Base-by-base conservation (phyloP, 2,329 filamentous ascomycete species). In the Calonectria pauciramosa region DNA sequence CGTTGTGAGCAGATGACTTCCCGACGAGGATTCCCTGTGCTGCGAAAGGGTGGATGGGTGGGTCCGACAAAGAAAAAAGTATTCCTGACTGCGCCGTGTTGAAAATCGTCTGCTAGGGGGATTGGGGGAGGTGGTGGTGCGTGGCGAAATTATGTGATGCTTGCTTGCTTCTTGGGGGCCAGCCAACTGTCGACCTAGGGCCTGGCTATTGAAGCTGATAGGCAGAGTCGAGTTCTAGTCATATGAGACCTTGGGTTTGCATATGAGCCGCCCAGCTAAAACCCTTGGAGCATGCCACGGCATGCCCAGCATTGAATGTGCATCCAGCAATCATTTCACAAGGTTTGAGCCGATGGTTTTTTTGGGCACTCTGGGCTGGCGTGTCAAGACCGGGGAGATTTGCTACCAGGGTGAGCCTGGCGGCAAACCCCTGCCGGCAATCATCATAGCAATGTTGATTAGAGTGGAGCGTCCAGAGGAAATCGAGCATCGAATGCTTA, bases 231-330 rank as follows among this genome's bases (percentile, higher is more conserved):
- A 59, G 32, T 70, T 26, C 23, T 23, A 38, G 68, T 16, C n/a
- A 26, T 18, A 34, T 38, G 38, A 49, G 54, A 63, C 44, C 44
- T 63, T n/a, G 14, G 30, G 32, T 52, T 36, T 32, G 41, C 54
- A 70, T 51, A 30, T 51, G 68, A 51, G 41, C 38, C n/a, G 41
- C 54, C 32, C 68, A 73, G 34, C 78, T 77, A 79, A 52, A 56
- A 64, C 71, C 71, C 44, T 70, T 72, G 32, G 36, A 72, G 76
- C 16, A 79, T 79, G 76, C 77, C 77, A 75, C 77, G 77, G 76
- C 75, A 74, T 44, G 26, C 28, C 54, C 23, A 63, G 13, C 32
- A 47, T 44, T 32, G 28, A 68, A n/a, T 34, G 14, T 67, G 44
- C 32, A 9, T 26, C 67, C n/a, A 36, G 38, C 56, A 36, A 49